Evolutionary conservation across 352 stramenopile species (phyloP), one percentile per base, ranked within the genome.

Genomic region (Phytophthora uliginosa): DNA sequence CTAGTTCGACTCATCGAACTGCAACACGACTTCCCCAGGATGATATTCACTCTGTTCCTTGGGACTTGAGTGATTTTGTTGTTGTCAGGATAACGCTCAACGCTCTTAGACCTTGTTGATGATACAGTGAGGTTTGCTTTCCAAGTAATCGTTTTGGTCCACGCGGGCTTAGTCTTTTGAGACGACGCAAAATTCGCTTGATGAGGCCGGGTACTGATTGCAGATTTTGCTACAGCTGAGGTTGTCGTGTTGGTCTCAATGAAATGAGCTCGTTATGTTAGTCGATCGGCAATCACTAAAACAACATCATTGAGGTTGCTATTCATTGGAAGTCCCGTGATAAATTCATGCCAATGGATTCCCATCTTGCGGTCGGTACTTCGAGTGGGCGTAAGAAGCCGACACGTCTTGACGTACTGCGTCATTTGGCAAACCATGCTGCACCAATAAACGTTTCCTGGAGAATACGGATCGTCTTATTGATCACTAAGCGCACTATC

Each of bases 241-340:
- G 47, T 55, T 33, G 24, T 47, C 7, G 57, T 53, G 10, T 28
- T 53, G 1, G n/a, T 28, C 20, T 53, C 47, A n/a, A 66, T 12
- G 8, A 66, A 58, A 10, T 66, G 47, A 7, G 59, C 59, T 28
- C 59, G n/a, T 34, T 66, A 59, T 38, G 48, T 57, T 3, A 66
- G 12, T 24, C 45, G 34, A 47, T 66, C 59, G 4, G 12, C 31
- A 26, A 59, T 59, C 8, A 59, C 59, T n/a, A 66, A 22, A 13
- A 66, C 56, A 7, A 31, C 20, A 22, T 66, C 18, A 24, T 33
- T 47, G 4, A 33, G 8, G 6, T 20, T 36, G n/a, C 4, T 36
- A 9, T 34, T 59, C 9, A 31, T 24, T 3, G 59, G 59, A 18
- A 66, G 31, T 2, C 22, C 47, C 1, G 47, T 56, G 7, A 58